Conservation (phyloP, 306 rosid species). For the Crotalaria pallida region DNA sequence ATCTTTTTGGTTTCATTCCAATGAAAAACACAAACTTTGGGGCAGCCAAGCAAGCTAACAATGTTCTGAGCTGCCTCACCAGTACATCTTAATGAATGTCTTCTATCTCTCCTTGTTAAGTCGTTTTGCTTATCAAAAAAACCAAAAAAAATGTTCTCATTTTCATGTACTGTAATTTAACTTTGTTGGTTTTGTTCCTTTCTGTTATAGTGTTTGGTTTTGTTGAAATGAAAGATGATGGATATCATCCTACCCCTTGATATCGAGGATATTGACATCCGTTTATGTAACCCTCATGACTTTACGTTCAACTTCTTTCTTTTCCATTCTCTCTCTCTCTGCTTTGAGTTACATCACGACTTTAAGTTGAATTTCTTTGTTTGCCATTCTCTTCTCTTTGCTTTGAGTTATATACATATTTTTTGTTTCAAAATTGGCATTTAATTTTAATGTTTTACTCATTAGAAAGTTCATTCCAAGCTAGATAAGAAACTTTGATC, state of each 20-base stretch:
- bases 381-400: neutral
- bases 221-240: constrained; percentile 2
- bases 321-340: neutral
- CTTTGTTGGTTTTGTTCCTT: neutral
- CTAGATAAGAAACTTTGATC: neutral
- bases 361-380: neutral
- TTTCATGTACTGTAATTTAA: neutral
- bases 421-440: neutral
- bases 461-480: neutral
- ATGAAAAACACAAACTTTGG: neutral
- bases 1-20: neutral
- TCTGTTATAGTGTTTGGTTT: neutral
- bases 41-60: neutral
- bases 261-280: neutral
- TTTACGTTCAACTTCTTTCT: neutral
- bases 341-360: too few relatives aligned
- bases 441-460: neutral
- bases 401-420: neutral
- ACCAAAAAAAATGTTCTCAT: too few relatives aligned
- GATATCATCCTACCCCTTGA: constrained; percentile 1
- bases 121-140: too few relatives aligned
- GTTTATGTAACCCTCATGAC: neutral
- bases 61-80: constrained; percentile 1
- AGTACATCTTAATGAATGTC: neutral
- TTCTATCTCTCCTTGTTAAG: neutral